Evolutionary conservation across 345 rosid species (phyloP).

Genomic region (Brassica juncea): DNA sequence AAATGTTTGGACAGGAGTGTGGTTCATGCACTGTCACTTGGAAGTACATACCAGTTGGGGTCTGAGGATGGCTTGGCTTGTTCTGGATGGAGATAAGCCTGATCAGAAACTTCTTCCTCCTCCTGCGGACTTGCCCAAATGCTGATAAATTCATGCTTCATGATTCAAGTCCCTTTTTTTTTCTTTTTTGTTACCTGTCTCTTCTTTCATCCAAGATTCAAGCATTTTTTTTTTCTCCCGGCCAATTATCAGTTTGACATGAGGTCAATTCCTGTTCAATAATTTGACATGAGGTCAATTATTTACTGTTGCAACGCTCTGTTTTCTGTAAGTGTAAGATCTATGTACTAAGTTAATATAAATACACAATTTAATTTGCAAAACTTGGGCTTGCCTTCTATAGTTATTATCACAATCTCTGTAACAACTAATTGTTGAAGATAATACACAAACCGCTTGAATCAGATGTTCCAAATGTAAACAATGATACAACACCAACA

Average conservation of each 20-base stretch:
- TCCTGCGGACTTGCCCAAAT: background rate
- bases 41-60: constrained; percentile 7
- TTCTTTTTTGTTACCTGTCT: background rate
- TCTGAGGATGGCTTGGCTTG: background rate
- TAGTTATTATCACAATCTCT: background rate
- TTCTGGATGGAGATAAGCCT: background rate
- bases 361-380: background rate
- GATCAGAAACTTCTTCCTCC: constrained; percentile 1
- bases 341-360: background rate
- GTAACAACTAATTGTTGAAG: background rate
- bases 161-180: background rate
- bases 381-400: background rate
- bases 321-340: background rate
- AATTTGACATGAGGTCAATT: background rate
- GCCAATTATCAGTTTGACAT: constrained; percentile 1
- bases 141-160: background rate
- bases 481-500: background rate
- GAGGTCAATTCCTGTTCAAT: constrained; percentile 1
- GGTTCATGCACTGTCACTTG: constrained; percentile 7
- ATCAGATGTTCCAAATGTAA: background rate
- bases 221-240: background rate
- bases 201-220: background rate
- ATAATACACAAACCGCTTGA: background rate
- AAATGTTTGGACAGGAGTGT: constrained; percentile 1
- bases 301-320: background rate